A percentile compares a stretch with the other conserved stretches of the same genome.
These are phyloP conservation scores for Astrephomene gubernaculifera DNA, from an alignment of 139 green algal genomes.

Conservation along the genomic window DNA sequence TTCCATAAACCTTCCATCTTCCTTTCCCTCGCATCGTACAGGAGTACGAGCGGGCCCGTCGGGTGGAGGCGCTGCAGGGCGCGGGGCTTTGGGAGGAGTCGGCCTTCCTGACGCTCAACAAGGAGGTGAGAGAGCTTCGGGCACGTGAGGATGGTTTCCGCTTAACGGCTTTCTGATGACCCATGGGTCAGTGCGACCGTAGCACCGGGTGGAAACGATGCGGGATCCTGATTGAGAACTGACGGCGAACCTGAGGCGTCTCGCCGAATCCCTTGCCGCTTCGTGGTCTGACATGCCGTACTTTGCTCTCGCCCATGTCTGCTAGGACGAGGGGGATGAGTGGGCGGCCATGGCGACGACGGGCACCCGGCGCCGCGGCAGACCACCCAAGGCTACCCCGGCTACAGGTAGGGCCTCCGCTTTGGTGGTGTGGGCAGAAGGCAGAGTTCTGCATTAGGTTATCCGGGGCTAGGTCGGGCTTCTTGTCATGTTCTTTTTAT, in stretches of 20 bases:
- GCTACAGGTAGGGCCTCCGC: not conserved
- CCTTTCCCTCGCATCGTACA: not conserved
- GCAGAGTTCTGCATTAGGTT: not conserved
- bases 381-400: slow-evolving; percentile 12
- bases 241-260: not conserved
- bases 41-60: not conserved
- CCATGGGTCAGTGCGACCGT: not conserved
- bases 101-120: not conserved
- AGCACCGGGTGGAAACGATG: not conserved
- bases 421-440: not conserved
- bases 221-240: not conserved
- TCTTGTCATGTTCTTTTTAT: too few relatives aligned
- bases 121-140: slow-evolving; percentile 1
- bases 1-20: not conserved
- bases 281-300: not conserved
- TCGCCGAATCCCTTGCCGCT: not conserved
- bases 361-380: not conserved
- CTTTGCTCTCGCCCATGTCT: not conserved
- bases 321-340: not conserved
- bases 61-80: slow-evolving; percentile 9
- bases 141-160: too few relatives aligned
- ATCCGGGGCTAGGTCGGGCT: not conserved
- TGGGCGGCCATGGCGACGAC: not conserved
- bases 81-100: slow-evolving; percentile 26
- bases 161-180: not conserved